These are phyloP conservation scores for Coffea humblotiana DNA, from an alignment of 305 asterid species.

Conservation along the genomic window DNA sequence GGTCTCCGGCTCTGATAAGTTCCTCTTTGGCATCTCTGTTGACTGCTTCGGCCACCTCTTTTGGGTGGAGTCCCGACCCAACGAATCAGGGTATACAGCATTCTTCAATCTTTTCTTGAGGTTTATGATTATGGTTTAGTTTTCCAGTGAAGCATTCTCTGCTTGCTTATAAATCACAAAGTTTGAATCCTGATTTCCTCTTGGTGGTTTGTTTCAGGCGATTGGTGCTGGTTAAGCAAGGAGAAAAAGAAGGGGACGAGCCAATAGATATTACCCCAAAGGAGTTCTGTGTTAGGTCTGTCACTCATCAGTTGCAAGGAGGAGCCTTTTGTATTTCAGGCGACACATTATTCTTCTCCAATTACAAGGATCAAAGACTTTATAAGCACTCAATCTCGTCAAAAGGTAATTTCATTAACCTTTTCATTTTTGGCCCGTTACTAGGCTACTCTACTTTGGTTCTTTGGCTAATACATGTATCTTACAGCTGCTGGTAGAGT, in stretches of 20 bases:
- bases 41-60: conserved; percentile 67
- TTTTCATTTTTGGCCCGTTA: not conserved
- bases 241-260: conserved; percentile 47
- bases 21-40: conserved; percentile 70
- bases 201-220: conserved; percentile 48
- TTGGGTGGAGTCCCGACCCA: conserved; percentile 86
- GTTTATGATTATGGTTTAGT: too few relatives aligned
- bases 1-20: conserved; percentile 67
- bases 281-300: conserved; percentile 82
- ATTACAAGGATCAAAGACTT: conserved; percentile 88
- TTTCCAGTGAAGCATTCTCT: too few relatives aligned
- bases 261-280: conserved; percentile 68
- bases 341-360: conserved; percentile 70
- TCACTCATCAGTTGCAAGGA: conserved; percentile 88
- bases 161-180: not conserved
- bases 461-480: not conserved
- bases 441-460: too few relatives aligned
- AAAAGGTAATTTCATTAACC: conserved; percentile 42
- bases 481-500: not conserved
- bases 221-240: conserved; percentile 72
- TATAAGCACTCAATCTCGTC: conserved; percentile 63
- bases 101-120: not conserved
- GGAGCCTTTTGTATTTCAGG: conserved; percentile 73
- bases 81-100: conserved; percentile 63
- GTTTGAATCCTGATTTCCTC: not conserved